phyloP scores from a whole-genome alignment of 2,329 filamentous ascomycete genomes.

The Alternaria conjuncta region DNA sequence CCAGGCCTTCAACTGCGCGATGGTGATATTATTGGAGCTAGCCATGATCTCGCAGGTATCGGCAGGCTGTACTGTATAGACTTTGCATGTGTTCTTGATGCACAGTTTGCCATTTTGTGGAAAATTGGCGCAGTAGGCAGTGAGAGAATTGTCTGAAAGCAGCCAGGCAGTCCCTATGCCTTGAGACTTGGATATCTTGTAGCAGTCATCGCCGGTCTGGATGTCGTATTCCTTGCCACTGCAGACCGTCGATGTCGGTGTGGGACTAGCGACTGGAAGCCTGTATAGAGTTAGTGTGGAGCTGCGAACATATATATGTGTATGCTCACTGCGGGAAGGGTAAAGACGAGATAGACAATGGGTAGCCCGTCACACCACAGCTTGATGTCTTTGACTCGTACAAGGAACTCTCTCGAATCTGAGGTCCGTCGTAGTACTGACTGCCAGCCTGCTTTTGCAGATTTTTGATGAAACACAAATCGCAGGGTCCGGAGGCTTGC shows the following conservation, averaged over 20 bases:
- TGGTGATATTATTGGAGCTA: neutral
- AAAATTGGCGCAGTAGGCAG: neutral
- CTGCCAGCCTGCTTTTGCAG: neutral
- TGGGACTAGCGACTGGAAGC: neutral
- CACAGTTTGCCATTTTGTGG: neutral
- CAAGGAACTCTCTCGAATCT: neutral
- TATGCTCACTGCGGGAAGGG: neutral
- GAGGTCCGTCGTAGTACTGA: neutral
- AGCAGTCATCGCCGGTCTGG: neutral
- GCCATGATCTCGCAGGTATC: neutral
- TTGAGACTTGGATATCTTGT: neutral
- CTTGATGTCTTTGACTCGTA: neutral
- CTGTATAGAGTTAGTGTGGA: neutral
- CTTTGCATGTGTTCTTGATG: neutral
- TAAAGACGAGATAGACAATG: neutral
- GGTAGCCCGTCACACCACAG: neutral
- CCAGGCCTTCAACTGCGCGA: neutral
- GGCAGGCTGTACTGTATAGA: neutral
- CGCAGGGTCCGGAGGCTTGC: neutral
- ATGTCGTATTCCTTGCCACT: neutral
- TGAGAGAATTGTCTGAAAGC: neutral
- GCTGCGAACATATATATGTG: too few relatives aligned
- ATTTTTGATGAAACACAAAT: neutral
- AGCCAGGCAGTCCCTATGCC: neutral
- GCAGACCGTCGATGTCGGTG: neutral